phyloP scores from a whole-genome alignment of 495 filamentous ascomycete genomes.

The Pyrenula massariospora region DNA sequence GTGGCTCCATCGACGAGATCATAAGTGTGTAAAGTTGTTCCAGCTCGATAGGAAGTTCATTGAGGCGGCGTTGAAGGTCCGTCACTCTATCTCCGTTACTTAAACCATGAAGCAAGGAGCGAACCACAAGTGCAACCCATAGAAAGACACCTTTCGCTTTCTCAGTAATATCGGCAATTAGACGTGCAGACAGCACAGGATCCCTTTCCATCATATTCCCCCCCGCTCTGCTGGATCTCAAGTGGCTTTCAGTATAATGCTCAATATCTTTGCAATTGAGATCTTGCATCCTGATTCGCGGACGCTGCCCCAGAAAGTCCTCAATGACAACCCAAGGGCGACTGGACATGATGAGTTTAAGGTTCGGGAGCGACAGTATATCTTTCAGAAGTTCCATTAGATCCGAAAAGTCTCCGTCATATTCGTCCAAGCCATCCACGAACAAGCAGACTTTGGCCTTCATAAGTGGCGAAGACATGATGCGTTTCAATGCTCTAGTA shows the following conservation, averaged over 20 bases:
- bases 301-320: conserved; percentile 15
- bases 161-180: conserved; percentile 9
- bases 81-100: conserved; percentile 13
- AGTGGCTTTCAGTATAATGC: conserved; percentile 11
- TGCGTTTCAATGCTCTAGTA: neutral
- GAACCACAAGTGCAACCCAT: conserved; percentile 23
- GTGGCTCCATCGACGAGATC: neutral
- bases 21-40: conserved; percentile 15
- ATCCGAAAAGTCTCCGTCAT: conserved; percentile 9
- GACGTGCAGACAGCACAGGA: neutral
- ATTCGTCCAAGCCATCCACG: conserved; percentile 36
- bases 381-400: conserved; percentile 11
- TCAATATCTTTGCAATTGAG: conserved; percentile 18
- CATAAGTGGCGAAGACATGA: neutral
- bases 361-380: conserved; percentile 2
- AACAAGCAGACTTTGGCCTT: conserved; percentile 7
- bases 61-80: conserved; percentile 12
- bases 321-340: conserved; percentile 34
- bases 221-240: conserved; percentile 4
- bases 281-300: conserved; percentile 15
- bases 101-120: conserved; percentile 18
- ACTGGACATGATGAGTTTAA: conserved; percentile 40
- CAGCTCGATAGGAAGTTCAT: conserved; percentile 14
- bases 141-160: conserved; percentile 26
- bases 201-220: neutral